phyloP scores from a whole-genome alignment of 805 yeast genomes.

The Sugiyamaella lignohabitans region DNA sequence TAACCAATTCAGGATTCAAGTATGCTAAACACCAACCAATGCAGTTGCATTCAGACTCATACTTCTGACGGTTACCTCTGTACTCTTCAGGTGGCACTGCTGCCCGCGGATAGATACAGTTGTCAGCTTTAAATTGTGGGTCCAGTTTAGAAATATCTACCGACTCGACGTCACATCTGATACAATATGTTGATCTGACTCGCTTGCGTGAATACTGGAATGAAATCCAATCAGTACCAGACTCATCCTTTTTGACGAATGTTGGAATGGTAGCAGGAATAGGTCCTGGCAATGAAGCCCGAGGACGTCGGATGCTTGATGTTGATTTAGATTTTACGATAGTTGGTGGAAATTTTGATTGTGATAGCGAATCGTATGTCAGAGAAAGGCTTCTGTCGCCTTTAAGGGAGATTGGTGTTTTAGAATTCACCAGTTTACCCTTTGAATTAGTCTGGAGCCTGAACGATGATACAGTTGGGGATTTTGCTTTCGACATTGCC shows the following conservation, averaged over 20 bases:
- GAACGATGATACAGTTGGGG: no score
- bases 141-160: slow-evolving; percentile 25
- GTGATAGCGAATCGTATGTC: not conserved
- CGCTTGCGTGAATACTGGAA: slow-evolving; percentile 32
- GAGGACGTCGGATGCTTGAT: not conserved
- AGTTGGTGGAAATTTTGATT: not conserved
- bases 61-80: slow-evolving; percentile 40
- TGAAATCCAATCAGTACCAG: slow-evolving; percentile 29
- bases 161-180: slow-evolving; percentile 33
- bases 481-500: no score
- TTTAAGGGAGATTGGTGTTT: no score
- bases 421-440: no score
- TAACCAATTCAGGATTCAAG: slow-evolving; percentile 39
- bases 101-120: slow-evolving; percentile 47
- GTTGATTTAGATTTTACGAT: not conserved
- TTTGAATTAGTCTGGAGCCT: no score
- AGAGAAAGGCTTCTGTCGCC: not conserved
- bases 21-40: slow-evolving; percentile 45
- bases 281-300: slow-evolving; percentile 25
- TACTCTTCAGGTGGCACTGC: slow-evolving; percentile 38
- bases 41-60: slow-evolving; percentile 43
- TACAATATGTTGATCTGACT: slow-evolving; percentile 25
- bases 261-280: slow-evolving; percentile 26
- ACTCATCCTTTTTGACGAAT: slow-evolving; percentile 21
- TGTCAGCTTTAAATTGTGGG: slow-evolving; percentile 32